Base-by-base conservation (phyloP, 495 filamentous ascomycete genomes). In the Penicillium pulvis region DNA sequence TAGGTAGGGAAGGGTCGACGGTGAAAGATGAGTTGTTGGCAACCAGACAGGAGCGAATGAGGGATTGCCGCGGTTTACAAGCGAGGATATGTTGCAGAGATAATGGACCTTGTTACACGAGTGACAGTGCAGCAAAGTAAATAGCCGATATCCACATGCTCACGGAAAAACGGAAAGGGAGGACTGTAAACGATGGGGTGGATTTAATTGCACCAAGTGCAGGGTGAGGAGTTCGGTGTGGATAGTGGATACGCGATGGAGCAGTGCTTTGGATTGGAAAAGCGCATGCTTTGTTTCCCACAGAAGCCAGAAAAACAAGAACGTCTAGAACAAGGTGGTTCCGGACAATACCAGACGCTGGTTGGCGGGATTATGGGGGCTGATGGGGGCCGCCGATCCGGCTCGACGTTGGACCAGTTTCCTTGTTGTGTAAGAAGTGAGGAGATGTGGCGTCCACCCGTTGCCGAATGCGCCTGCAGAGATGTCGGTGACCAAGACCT, bases 131-230 rank as follows among this genome's bases (percentile, higher is more conserved):
- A 61, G 65, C 47, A 58, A 65, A 63, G 65, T 72, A 68, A 78
- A 77, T 78, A 65, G 62, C 64, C 66, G 69, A 68, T 61, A 59
- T 65, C 70, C 75, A 78, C 75, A 78, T 78, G 74, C 75, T 77
- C 70, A 57, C 57, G 51, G 44, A 45, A 46, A 53, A 65, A 46
- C 28, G 60, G 58, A 53, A 30, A 35, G 52, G 20, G 35, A 31
- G 54, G 52, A 16, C 19, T 54, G 26, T 33, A 24, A 24, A 47
- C 45, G 23, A n/a, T 7, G 26, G 46, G 24, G 16, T 30, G 26
- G 26, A 17, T 17, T 30, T 49, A 10, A 49, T 24, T 39, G 57
- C 53, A 52, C 56, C 53, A 47, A 54, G 30, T 43, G 55, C 50
- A 56, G 53, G 36, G 51, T 46, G 35, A 44, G 41, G 52, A 55